phyloP scores from a whole-genome alignment of 2,329 filamentous ascomycete genomes.

The Aaosphaeria arxii region DNA sequence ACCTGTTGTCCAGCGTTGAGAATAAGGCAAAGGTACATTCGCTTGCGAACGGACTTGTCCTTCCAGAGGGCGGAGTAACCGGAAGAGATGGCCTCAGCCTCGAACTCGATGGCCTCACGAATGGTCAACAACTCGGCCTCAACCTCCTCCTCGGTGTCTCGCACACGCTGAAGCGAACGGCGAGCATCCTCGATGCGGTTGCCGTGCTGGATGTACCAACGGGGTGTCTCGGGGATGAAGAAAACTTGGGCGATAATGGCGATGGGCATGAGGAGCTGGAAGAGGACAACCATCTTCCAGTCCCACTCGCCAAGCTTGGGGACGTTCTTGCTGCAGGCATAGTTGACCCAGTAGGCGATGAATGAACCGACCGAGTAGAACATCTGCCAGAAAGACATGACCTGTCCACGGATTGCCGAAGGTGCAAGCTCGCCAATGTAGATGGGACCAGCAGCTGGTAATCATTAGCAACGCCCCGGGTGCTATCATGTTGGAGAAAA shows the following conservation, averaged over 20 bases:
- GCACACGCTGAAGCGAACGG: conserved; percentile 56
- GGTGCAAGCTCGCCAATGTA: conserved; percentile 70
- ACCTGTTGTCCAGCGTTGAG: conserved; percentile 71
- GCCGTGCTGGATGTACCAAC: conserved; percentile 64
- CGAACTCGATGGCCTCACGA: conserved; percentile 67
- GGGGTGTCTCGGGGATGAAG: conserved; percentile 65
- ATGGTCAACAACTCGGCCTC: conserved; percentile 65
- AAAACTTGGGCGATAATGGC: conserved; percentile 59
- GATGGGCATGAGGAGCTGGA: conserved; percentile 66
- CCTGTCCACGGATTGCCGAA: conserved; percentile 61
- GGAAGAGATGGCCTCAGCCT: conserved; percentile 65
- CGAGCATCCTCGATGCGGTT: conserved; percentile 61
- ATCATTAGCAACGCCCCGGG: conserved; percentile 2
- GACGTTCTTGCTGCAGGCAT: conserved; percentile 57
- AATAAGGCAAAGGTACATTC: conserved; percentile 62
- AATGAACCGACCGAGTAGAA: conserved; percentile 65
- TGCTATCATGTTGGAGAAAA: not conserved
- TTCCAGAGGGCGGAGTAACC: conserved; percentile 67
- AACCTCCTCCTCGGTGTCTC: conserved; percentile 63
- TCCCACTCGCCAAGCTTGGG: conserved; percentile 65
- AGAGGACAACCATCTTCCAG: conserved; percentile 70
- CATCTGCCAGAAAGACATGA: conserved; percentile 69
- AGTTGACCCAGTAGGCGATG: conserved; percentile 63
- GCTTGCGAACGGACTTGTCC: conserved; percentile 65
- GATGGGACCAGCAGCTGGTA: conserved; percentile 60